Percentiles rank a stretch among this genome's conserved stretches.
Evolutionary conservation across 371 early-diverging fungal genomes (phyloP).

Genomic region (Mortierella polycephala): DNA sequence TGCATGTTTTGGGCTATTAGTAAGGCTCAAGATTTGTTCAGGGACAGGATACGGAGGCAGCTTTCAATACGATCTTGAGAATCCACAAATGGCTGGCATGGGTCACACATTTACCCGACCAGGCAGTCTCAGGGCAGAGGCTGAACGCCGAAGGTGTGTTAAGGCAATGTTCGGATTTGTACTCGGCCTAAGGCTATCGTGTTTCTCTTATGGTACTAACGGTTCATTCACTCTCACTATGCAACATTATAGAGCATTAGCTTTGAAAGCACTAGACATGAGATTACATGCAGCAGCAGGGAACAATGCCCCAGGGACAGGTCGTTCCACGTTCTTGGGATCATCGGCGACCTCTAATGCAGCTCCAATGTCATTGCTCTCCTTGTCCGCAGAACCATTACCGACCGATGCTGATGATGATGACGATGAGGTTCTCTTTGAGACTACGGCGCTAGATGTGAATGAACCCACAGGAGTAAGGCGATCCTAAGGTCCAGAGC

Average conservation of each 20-base stretch:
- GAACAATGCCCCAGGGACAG: background rate
- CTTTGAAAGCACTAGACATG: conserved; percentile 69
- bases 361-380: conserved; percentile 2
- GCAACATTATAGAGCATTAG: conserved; percentile 62
- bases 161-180: too few relatives aligned
- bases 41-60: conserved; percentile 59
- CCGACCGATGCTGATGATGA: conserved; percentile 11
- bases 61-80: conserved; percentile 62
- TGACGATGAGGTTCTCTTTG: conserved; percentile 21
- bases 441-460: conserved; percentile 9
- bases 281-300: conserved; percentile 1
- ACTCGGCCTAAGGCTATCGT: background rate
- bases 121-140: conserved; percentile 71
- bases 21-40: conserved; percentile 59
- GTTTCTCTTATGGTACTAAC: background rate
- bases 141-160: conserved; percentile 69
- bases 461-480: background rate
- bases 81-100: conserved; percentile 53
- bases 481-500: background rate
- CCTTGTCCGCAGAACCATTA: conserved; percentile 14
- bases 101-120: conserved; percentile 59
- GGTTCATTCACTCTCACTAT: background rate
- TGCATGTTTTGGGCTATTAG: conserved; percentile 60
- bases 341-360: conserved; percentile 1
- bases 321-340: background rate